These are phyloP conservation scores for Cicer chorassanicum DNA, from an alignment of 306 rosid genomes.

Conservation along the genomic window DNA sequence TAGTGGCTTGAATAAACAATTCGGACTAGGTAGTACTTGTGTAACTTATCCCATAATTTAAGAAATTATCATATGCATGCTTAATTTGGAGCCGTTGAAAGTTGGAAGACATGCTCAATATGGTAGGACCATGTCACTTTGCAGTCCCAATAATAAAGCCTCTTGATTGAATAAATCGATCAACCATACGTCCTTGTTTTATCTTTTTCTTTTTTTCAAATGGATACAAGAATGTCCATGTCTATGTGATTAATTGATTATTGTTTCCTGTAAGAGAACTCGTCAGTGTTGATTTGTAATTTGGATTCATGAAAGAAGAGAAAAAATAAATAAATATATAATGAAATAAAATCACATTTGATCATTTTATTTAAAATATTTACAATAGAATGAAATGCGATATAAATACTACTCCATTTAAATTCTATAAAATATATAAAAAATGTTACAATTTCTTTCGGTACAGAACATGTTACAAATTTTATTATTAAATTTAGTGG, in stretches of 20 bases:
- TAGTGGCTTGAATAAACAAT: background rate
- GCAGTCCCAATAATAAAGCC: conserved; percentile 17
- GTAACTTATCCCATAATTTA: background rate
- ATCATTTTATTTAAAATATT: too few relatives aligned
- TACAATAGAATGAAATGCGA: too few relatives aligned
- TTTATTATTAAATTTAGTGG: too few relatives aligned
- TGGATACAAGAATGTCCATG: background rate
- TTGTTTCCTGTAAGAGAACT: background rate
- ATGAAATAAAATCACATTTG: too few relatives aligned
- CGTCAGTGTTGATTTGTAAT: background rate
- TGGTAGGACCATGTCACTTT: conserved; percentile 26
- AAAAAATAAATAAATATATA: too few relatives aligned
- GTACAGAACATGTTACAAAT: too few relatives aligned
- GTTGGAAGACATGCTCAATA: conserved; percentile 16
- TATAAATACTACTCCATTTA: too few relatives aligned
- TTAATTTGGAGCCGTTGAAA: conserved; percentile 13
- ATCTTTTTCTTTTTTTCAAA: background rate
- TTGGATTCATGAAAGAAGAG: background rate
- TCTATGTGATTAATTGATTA: background rate
- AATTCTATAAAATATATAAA: too few relatives aligned
- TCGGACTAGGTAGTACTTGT: background rate
- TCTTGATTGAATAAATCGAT: background rate
- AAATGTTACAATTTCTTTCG: too few relatives aligned
- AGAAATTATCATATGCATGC: conserved; percentile 1
- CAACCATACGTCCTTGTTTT: background rate